These are phyloP conservation scores for Stentor roeselii DNA, from an alignment of 73 alveolate species.

Conservation along the genomic window DNA sequence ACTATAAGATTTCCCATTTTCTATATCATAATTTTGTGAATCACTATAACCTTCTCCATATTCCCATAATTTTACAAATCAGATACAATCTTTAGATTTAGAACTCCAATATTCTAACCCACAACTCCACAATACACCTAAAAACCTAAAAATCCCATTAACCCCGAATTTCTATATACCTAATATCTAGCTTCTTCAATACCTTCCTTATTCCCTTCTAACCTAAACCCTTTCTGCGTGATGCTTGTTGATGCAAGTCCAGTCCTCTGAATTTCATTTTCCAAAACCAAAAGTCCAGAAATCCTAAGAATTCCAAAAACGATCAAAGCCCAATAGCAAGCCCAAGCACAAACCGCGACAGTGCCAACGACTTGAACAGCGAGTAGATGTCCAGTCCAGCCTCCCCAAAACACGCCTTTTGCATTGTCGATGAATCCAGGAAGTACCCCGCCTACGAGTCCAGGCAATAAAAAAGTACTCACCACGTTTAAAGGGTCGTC, in stretches of 20 bases:
- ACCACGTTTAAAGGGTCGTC: neutral
- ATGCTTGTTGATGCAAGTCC: neutral
- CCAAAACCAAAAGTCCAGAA: neutral
- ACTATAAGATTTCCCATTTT: no score
- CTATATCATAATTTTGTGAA: no score
- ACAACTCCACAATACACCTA: no score
- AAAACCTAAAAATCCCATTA: no score
- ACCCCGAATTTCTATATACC: no score
- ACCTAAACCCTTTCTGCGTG: neutral
- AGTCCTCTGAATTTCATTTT: neutral
- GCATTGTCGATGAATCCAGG: slow-evolving; percentile 19
- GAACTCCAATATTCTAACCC: no score
- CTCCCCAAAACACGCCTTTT: slow-evolving; percentile 12
- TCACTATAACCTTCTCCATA: no score
- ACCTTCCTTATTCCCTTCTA: no score
- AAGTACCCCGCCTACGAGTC: neutral
- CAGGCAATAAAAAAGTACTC: slow-evolving; percentile 12
- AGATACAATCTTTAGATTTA: no score
- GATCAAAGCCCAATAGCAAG: neutral
- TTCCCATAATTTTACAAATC: no score
- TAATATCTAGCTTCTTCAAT: no score
- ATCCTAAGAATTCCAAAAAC: neutral
- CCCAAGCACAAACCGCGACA: slow-evolving; percentile 14
- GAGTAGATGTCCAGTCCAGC: neutral
- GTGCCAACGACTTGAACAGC: slow-evolving; percentile 1